Evolutionary conservation across 768 basidiomycete genomes (phyloP).

Genomic region (Clitopilus passeckerianus): DNA sequence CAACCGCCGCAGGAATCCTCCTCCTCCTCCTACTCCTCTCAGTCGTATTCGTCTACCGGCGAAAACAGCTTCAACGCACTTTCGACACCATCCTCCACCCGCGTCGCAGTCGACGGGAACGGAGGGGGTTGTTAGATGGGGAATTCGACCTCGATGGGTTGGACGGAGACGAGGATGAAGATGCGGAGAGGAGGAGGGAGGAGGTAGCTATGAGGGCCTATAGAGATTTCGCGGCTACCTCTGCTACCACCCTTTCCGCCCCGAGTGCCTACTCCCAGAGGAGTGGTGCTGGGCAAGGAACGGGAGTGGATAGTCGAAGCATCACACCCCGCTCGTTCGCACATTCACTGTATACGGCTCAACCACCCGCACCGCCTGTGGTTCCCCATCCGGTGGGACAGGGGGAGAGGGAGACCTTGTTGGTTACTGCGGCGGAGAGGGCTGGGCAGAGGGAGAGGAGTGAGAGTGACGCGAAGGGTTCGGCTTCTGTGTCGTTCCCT

Average conservation of each 20-base stretch:
- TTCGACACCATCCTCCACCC: slow-evolving; percentile 5
- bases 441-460: slow-evolving; percentile 36
- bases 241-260: slow-evolving; percentile 6
- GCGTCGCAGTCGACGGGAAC: slow-evolving; percentile 13
- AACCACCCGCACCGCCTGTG: not conserved
- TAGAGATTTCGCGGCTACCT: not conserved
- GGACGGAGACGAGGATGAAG: slow-evolving; percentile 31
- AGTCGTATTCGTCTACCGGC: slow-evolving; percentile 29
- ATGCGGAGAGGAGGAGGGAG: slow-evolving; percentile 10
- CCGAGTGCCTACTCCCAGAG: not conserved
- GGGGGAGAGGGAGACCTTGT: slow-evolving; percentile 36
- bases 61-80: slow-evolving; percentile 26
- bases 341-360: slow-evolving; percentile 30
- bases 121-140: slow-evolving; percentile 24
- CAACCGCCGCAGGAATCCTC: slow-evolving; percentile 30
- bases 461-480: slow-evolving; percentile 9
- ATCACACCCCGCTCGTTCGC: slow-evolving; percentile 19
- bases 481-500: not conserved
- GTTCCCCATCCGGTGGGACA: not conserved
- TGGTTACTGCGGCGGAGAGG: slow-evolving; percentile 39
- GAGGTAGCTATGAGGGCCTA: slow-evolving; percentile 10
- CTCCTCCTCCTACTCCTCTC: slow-evolving; percentile 30
- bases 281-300: not conserved
- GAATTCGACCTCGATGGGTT: too few species aligned
- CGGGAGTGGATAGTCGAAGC: slow-evolving; percentile 4